phyloP scores from a whole-genome alignment of 2,329 filamentous ascomycete species.

The Epichloe baconii region DNA sequence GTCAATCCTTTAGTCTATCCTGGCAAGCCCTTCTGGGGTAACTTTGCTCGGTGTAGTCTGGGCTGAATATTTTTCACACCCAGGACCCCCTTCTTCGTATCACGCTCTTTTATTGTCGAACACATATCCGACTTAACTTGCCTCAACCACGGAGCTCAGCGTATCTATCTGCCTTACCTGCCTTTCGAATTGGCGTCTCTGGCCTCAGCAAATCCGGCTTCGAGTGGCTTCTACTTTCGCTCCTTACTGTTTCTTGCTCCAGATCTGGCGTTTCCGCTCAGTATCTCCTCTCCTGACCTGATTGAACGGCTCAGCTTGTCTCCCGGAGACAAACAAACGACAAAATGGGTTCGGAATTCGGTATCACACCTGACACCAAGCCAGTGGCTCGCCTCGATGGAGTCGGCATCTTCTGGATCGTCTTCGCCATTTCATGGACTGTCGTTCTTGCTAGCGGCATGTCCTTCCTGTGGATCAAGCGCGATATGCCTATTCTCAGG shows the following conservation, averaged over 20 bases:
- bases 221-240: neutral
- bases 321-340: neutral
- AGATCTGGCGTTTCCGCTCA: neutral
- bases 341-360: conserved; percentile 20
- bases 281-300: neutral
- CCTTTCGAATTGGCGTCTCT: neutral
- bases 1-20: neutral
- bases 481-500: conserved; percentile 26
- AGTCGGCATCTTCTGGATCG: conserved; percentile 28
- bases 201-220: neutral
- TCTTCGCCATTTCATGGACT: conserved; percentile 25
- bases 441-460: conserved; percentile 25
- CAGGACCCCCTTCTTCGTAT: neutral
- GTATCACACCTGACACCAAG: conserved; percentile 17
- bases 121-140: neutral
- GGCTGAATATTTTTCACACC: conserved; percentile 3
- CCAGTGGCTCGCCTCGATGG: conserved; percentile 21
- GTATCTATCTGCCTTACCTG: neutral
- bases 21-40: neutral
- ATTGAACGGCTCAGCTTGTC: neutral
- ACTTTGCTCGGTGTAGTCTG: neutral
- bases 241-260: neutral
- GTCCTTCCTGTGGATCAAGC: conserved; percentile 26
- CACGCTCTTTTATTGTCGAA: too few relatives aligned
- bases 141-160: neutral